A percentile compares a stretch with the other conserved stretches of the same genome.
phyloP scores from a whole-genome alignment of 148 eudicot genomes.

The Spergularia marina region DNA sequence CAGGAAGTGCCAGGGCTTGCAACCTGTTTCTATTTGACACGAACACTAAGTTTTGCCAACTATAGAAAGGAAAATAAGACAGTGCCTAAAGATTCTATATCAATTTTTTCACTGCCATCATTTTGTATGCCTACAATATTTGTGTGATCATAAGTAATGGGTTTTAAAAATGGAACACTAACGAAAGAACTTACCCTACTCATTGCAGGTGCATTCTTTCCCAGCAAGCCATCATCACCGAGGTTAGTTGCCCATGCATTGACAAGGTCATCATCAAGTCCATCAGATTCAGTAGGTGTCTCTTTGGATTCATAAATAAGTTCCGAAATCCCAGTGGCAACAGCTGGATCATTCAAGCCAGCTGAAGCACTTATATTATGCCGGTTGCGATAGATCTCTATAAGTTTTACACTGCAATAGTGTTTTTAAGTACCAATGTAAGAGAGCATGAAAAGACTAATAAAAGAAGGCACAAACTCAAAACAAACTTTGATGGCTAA shows the following conservation, averaged over 20 bases:
- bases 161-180: not conserved
- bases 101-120: not conserved
- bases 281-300: conserved; percentile 51
- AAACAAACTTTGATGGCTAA: not conserved
- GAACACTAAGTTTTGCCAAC: too few relatives aligned
- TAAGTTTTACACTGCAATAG: conserved; percentile 72
- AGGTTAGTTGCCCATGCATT: conserved; percentile 98
- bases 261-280: conserved; percentile 93
- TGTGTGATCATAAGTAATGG: conserved; percentile 8
- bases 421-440: conserved; percentile 20
- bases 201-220: conserved; percentile 91
- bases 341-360: conserved; percentile 84
- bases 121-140: not conserved
- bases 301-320: conserved; percentile 82
- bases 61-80: too few relatives aligned
- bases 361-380: conserved; percentile 88
- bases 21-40: too few relatives aligned
- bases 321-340: conserved; percentile 92
- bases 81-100: not conserved
- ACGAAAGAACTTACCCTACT: conserved; percentile 62
- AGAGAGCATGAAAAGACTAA: not conserved
- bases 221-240: conserved; percentile 91
- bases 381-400: conserved; percentile 83
- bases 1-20: too few relatives aligned
- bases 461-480: not conserved